These are phyloP conservation scores for Tritrichomonas musculus DNA, from an alignment of 208 protist species.

Conservation along the genomic window DNA sequence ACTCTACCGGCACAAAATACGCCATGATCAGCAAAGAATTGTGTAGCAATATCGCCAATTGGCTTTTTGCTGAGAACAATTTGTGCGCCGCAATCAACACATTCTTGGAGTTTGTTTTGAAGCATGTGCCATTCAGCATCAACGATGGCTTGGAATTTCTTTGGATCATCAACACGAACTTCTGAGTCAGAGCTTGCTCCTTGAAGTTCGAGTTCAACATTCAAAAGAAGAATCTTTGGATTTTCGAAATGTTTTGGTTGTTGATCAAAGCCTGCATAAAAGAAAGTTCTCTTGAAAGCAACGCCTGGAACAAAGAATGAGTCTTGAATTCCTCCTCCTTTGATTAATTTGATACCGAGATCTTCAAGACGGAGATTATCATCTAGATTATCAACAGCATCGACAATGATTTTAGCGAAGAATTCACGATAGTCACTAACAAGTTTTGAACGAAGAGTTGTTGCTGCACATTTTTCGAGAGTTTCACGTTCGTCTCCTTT, in stretches of 20 bases:
- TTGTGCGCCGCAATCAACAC: constrained; percentile 89
- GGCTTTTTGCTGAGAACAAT: constrained; percentile 91
- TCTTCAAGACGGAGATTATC: constrained; percentile 78
- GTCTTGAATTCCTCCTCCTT: constrained; percentile 85
- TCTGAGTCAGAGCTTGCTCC: constrained; percentile 99
- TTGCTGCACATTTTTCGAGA: constrained; percentile 85
- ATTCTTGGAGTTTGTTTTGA: constrained; percentile 98
- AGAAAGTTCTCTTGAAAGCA: constrained; percentile 99
- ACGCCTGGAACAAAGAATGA: constrained; percentile 96
- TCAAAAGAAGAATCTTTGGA: constrained; percentile 95
- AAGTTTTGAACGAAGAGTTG: constrained; percentile 98
- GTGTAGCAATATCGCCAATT: constrained; percentile 99
- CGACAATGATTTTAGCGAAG: constrained; percentile 97
- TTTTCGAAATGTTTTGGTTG: constrained; percentile 70
- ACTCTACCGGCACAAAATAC: constrained; percentile 99
- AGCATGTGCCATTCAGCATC: constrained; percentile 99
- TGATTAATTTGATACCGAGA: constrained; percentile 99
- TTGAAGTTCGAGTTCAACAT: constrained; percentile 99
- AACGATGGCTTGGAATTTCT: constrained; percentile 98
- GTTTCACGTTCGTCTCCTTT: constrained; percentile 51
- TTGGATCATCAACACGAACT: constrained; percentile 61
- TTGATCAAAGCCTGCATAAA: constrained; percentile 90
- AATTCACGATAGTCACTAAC: constrained; percentile 82
- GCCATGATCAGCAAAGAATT: constrained; percentile 99
- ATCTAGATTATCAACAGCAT: constrained; percentile 85